Percentiles rank a stretch among this genome's conserved stretches.
Evolutionary conservation across 176 grass and related monocot genomes (phyloP).

Genomic region (Phyllostachys edulis): DNA sequence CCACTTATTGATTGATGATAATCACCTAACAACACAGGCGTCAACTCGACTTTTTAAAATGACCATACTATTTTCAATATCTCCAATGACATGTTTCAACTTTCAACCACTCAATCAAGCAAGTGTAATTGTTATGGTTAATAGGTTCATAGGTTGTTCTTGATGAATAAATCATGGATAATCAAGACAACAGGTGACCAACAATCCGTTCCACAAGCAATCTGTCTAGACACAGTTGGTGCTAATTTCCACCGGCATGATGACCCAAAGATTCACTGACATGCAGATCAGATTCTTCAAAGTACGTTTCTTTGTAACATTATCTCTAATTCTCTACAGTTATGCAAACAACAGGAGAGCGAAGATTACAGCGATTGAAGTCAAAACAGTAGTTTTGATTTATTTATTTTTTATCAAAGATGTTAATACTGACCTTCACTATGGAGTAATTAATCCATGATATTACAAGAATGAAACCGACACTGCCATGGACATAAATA

Average conservation of each 20-base stretch:
- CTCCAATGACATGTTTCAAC: background rate
- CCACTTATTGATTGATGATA: background rate
- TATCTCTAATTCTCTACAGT: background rate
- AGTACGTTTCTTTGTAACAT: background rate
- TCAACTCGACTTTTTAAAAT: background rate
- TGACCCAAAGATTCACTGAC: background rate
- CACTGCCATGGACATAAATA: constrained; percentile 45
- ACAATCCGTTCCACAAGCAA: no score
- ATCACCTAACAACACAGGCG: background rate
- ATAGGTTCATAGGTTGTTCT: no score
- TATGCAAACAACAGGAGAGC: background rate
- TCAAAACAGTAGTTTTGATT: background rate
- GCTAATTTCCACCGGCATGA: background rate
- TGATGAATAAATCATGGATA: no score
- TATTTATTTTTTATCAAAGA: background rate
- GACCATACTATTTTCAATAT: background rate
- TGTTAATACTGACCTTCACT: constrained; percentile 65
- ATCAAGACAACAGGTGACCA: no score
- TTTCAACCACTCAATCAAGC: background rate
- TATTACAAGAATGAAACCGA: constrained; percentile 76
- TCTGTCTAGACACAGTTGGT: no score
- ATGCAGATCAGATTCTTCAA: background rate
- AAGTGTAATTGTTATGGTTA: background rate
- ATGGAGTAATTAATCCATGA: constrained; percentile 64
- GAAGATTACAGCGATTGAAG: background rate